phyloP scores from a whole-genome alignment of 169 alveolate genomes.

The Miamiensis avidus region DNA sequence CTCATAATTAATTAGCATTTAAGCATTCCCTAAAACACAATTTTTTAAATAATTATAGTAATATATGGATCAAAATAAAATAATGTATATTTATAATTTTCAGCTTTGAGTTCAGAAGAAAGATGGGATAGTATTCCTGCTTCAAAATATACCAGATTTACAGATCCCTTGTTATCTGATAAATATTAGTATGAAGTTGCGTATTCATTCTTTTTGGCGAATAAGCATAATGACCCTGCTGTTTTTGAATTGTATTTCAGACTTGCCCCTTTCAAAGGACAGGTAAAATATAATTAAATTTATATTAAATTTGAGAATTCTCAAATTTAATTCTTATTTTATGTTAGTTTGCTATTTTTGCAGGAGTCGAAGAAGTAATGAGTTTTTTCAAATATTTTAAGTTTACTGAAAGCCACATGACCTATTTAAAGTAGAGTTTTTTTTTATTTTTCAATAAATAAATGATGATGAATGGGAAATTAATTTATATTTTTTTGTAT shows the following conservation, averaged over 20 bases:
- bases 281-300: slow-evolving; percentile 14
- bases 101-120: not conserved
- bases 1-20: too few relatives aligned
- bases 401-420: slow-evolving; percentile 78
- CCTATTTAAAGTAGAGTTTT: slow-evolving; percentile 50
- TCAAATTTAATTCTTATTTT: too few relatives aligned
- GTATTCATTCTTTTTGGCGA: slow-evolving; percentile 62
- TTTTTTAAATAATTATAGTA: too few relatives aligned
- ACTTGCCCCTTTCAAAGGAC: slow-evolving; percentile 91
- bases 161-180: slow-evolving; percentile 65
- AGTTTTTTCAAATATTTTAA: slow-evolving; percentile 72
- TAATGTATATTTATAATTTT: too few relatives aligned
- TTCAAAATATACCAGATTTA: slow-evolving; percentile 21
- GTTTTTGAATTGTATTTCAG: slow-evolving; percentile 88
- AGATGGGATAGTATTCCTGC: not conserved
- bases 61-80: too few relatives aligned
- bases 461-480: not conserved
- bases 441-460: not conserved
- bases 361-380: slow-evolving; percentile 79
- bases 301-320: not conserved
- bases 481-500: not conserved
- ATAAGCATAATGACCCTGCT: slow-evolving; percentile 79
- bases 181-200: slow-evolving; percentile 62
- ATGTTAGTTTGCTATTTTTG: slow-evolving; percentile 24
- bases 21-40: too few relatives aligned